Conservation (phyloP, 1,139 yeast species). For the Hemisphaericaspora xylanilytica region DNA sequence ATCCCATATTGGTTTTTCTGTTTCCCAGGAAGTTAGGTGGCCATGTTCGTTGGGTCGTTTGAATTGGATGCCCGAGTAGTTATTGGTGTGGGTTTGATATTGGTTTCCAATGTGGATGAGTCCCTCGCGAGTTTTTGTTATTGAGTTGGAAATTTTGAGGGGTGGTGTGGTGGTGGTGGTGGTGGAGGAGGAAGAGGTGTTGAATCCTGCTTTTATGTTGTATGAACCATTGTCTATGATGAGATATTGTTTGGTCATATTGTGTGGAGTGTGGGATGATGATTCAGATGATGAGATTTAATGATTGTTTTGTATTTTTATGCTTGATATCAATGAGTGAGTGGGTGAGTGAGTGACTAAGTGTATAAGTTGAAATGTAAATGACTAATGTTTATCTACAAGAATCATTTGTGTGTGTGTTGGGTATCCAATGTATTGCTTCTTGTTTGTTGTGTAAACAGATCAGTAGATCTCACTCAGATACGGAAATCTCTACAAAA, state of each 20-base stretch:
- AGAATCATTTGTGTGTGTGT: too few relatives aligned
- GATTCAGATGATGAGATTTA: neutral
- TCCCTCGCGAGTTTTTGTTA: conserved; percentile 76
- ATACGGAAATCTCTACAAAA: too few relatives aligned
- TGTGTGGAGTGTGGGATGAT: neutral
- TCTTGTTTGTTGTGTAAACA: too few relatives aligned
- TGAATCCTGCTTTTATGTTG: conserved; percentile 72
- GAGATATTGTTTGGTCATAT: conserved; percentile 13
- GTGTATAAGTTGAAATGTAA: too few relatives aligned
- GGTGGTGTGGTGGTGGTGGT: conserved; percentile 30
- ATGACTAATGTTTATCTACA: too few relatives aligned
- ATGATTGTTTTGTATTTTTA: too few relatives aligned
- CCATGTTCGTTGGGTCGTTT: conserved; percentile 88
- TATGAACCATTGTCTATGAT: conserved; percentile 88
- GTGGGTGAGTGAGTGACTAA: too few relatives aligned
- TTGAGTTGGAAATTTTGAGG: conserved; percentile 59
- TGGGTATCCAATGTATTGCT: too few relatives aligned
- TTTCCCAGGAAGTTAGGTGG: conserved; percentile 87
- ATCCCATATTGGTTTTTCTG: conserved; percentile 94
- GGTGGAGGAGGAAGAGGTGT: conserved; percentile 24
- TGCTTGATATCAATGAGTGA: too few relatives aligned
- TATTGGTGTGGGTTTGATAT: conserved; percentile 59
- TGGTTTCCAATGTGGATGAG: conserved; percentile 69
- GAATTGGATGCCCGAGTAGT: conserved; percentile 71
- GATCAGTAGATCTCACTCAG: too few relatives aligned